Evolutionary conservation across 371 early-diverging fungal species (phyloP).

Genomic region (Fennellomyces sp.): DNA sequence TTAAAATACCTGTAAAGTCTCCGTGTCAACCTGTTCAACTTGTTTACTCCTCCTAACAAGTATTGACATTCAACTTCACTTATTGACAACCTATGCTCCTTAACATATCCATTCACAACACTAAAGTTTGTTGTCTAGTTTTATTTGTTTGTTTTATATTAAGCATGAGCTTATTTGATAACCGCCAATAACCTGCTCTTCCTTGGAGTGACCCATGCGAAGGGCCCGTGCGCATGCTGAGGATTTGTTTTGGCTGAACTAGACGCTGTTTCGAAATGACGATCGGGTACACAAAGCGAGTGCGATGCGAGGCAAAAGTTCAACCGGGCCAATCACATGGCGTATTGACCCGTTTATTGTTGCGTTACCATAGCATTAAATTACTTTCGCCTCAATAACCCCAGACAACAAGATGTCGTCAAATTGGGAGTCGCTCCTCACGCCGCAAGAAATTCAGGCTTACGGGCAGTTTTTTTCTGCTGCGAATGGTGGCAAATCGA

Average conservation of each 20-base stretch:
- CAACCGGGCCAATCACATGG: not conserved
- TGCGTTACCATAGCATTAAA: not conserved
- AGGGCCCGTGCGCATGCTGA: not conserved
- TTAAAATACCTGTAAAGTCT: not conserved
- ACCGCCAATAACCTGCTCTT: no score
- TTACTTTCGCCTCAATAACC: not conserved
- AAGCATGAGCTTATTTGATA: no score
- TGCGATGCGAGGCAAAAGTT: conserved; percentile 1
- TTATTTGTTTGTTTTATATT: not conserved
- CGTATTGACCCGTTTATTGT: not conserved
- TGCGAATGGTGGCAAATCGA: conserved; percentile 66
- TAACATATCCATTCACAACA: not conserved
- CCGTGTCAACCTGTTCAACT: not conserved
- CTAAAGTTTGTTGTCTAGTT: not conserved
- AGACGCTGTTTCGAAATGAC: no score
- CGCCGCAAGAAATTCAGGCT: conserved; percentile 67
- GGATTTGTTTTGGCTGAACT: no score
- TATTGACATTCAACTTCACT: not conserved
- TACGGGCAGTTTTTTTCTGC: conserved; percentile 70
- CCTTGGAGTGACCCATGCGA: no score
- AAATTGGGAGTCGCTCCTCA: conserved; percentile 50
- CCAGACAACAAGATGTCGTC: conserved; percentile 5
- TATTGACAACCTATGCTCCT: not conserved
- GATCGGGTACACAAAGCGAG: not conserved
- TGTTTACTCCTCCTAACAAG: not conserved